These are phyloP conservation scores for Martensiomyces pterosporus DNA, from an alignment of 192 early-diverging fungal genomes.

Conservation along the genomic window DNA sequence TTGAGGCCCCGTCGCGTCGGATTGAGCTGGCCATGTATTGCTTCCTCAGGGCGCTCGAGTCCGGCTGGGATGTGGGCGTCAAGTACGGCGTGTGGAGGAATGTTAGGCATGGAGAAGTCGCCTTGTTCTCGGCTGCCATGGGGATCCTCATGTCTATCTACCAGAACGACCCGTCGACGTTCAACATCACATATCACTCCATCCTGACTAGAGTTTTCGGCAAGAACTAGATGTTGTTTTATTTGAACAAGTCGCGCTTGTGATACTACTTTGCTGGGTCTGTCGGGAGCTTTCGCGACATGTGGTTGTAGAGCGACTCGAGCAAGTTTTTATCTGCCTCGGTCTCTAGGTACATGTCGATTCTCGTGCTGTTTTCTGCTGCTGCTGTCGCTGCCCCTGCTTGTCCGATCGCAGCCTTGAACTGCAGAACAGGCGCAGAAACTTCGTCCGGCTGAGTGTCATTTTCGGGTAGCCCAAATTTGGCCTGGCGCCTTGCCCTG, in stretches of 20 bases:
- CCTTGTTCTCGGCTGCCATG: conserved; percentile 68
- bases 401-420: no score
- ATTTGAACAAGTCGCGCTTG: no score
- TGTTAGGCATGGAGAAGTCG: conserved; percentile 65
- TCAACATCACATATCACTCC: conserved; percentile 70
- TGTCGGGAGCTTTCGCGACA: conserved; percentile 19
- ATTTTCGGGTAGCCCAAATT: no score
- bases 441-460: neutral
- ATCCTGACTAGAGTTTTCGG: conserved; percentile 79
- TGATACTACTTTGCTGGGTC: no score
- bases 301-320: conserved; percentile 32
- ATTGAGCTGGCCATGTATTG: conserved; percentile 83
- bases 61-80: conserved; percentile 61
- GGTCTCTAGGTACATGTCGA: conserved; percentile 11
- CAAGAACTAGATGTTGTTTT: conserved; percentile 51
- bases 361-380: neutral
- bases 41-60: conserved; percentile 72
- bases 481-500: conserved; percentile 20
- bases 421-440: conserved; percentile 24
- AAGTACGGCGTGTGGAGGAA: conserved; percentile 56
- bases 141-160: conserved; percentile 78
- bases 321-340: conserved; percentile 14
- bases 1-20: conserved; percentile 60
- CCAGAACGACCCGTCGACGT: conserved; percentile 70
- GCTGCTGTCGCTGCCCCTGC: neutral